Conservation (phyloP, 2,329 filamentous ascomycete species). For the Phyllosticta capitalensis region DNA sequence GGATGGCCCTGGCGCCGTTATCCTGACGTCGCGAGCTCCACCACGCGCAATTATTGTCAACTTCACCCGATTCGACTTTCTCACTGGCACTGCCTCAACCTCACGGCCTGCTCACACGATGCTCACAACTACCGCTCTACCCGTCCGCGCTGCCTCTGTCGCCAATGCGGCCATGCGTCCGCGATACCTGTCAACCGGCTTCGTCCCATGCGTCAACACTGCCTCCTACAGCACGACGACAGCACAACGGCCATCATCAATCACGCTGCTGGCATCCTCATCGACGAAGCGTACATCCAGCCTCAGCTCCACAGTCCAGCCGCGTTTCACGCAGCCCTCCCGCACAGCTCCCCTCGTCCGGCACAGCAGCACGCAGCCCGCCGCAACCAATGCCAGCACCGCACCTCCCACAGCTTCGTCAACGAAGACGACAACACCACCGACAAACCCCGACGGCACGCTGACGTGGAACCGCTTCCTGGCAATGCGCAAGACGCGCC, state of each 20-base stretch:
- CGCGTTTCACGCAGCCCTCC: not conserved
- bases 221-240: slow-evolving; percentile 3
- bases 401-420: not conserved
- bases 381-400: not conserved
- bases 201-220: slow-evolving; percentile 3
- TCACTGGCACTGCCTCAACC: not conserved
- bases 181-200: not conserved
- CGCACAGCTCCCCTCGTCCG: not conserved
- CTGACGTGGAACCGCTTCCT: slow-evolving; percentile 84
- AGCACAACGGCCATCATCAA: not conserved
- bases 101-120: not conserved
- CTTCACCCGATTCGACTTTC: slow-evolving; percentile 2
- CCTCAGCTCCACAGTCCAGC: not conserved
- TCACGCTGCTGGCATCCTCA: not conserved
- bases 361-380: not conserved
- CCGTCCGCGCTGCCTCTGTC: slow-evolving; percentile 4
- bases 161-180: slow-evolving; percentile 5
- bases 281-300: not conserved
- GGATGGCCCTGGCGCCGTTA: not conserved
- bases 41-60: slow-evolving; percentile 4
- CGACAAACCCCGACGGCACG: slow-evolving; percentile 15
- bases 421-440: not conserved
- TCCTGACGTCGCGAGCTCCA: slow-evolving; percentile 6
- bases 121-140: slow-evolving; percentile 3
- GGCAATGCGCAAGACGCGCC: slow-evolving; percentile 73